Evolutionary conservation across 805 yeast species (phyloP).

Genomic region (Cyberlindnera saturnus): DNA sequence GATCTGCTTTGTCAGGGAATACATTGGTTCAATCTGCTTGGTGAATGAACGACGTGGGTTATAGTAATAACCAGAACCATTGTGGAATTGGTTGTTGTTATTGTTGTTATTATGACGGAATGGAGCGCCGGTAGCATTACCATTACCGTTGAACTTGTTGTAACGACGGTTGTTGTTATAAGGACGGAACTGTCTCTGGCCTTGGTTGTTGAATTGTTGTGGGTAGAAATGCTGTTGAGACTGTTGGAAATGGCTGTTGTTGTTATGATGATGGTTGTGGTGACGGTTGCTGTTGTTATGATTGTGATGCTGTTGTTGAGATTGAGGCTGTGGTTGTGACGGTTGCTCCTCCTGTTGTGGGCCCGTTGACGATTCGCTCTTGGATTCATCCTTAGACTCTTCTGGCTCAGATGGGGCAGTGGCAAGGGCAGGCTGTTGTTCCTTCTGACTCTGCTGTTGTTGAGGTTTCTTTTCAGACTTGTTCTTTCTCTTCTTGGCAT

Average conservation of each 20-base stretch:
- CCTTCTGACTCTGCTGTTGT: constrained; percentile 6
- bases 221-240: constrained; percentile 13
- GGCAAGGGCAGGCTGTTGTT: not conserved
- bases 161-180: constrained; percentile 20
- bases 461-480: constrained; percentile 14
- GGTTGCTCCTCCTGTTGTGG: constrained; percentile 6
- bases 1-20: constrained; percentile 44
- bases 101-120: constrained; percentile 8
- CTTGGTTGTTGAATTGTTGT: constrained; percentile 6
- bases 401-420: not conserved
- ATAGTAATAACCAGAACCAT: constrained; percentile 1
- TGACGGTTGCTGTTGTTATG: not conserved
- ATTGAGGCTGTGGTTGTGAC: constrained; percentile 1
- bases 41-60: constrained; percentile 5
- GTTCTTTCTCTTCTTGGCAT: constrained; percentile 22
- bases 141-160: constrained; percentile 15
- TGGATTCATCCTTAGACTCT: constrained; percentile 4
- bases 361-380: constrained; percentile 1
- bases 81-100: no score
- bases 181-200: constrained; percentile 19
- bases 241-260: not conserved
- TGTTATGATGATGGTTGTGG: constrained; percentile 8
- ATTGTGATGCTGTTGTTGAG: constrained; percentile 6
- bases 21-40: constrained; percentile 17
- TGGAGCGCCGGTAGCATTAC: constrained; percentile 3